Evolutionary conservation across 768 basidiomycete species (phyloP).

Genomic region (Candolleomyces aberdarensis): DNA sequence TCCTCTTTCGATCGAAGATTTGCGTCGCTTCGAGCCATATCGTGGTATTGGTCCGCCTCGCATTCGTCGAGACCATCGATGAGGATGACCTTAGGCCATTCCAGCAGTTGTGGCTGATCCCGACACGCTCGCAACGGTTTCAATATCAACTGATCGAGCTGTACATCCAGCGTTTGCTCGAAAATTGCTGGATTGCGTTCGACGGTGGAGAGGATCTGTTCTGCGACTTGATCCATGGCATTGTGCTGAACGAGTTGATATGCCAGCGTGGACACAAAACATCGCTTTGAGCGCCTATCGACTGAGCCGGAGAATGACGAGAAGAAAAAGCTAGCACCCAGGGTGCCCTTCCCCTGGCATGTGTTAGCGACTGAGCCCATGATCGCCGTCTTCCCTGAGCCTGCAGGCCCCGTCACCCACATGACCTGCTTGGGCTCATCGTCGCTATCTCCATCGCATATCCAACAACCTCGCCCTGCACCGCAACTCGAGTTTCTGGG

Average conservation of each 20-base stretch:
- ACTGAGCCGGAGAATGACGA: background rate
- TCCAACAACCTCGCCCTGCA: constrained; percentile 3
- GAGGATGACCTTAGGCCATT: background rate
- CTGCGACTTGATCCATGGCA: background rate
- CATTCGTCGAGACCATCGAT: background rate
- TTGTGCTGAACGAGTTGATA: background rate
- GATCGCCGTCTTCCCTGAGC: constrained; percentile 8
- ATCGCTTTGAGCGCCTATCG: background rate
- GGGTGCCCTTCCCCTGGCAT: background rate
- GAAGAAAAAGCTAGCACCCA: constrained; percentile 8
- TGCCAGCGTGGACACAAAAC: background rate
- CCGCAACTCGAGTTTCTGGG: constrained; percentile 1
- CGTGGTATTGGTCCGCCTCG: background rate
- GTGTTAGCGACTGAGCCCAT: constrained; percentile 3
- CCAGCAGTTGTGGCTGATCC: background rate
- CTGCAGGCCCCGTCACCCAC: constrained; percentile 8
- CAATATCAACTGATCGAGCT: background rate
- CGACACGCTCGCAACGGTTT: background rate
- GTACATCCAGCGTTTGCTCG: background rate
- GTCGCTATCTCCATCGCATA: background rate
- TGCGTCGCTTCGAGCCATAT: background rate
- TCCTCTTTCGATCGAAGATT: background rate
- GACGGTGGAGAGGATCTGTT: too few relatives aligned
- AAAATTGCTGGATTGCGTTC: background rate
- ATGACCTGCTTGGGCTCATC: background rate